Evolutionary conservation across 1,284 basidiomycete species (phyloP), one percentile per base, ranked within the genome.

Genomic region (Irpex lacteus): DNA sequence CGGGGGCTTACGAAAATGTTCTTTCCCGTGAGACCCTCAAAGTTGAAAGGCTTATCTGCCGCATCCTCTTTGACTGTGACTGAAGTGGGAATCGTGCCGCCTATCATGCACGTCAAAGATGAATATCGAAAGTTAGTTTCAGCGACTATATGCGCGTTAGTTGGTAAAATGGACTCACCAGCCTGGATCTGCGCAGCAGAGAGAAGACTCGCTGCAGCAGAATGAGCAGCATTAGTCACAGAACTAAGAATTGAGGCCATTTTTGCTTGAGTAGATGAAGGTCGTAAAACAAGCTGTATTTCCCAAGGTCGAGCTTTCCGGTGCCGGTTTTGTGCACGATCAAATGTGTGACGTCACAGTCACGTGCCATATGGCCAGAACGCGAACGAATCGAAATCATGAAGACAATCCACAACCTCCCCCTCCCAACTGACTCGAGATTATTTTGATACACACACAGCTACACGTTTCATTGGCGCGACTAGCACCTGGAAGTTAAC

Each of bases 1-100:
- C 85, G 64, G 26, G 26, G 15, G 40, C 40, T 44, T 69, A 92
- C 90, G 67, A 94, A 81, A 68, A 93, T 73, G 71, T 88, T 90
- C 78, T 86, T 91, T 49, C 91, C 91, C 13, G 75, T 77, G 58
- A 89, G 76, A 5, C 66, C 63, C 63, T 80, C 77, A 60, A 92
- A 80, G 34, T 80, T 80, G 64, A 82, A 73, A 8, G 81, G 68
- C 62, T 81, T 76, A 64, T 84, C 81, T 1, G 87, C 72, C 55
- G 80, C 78, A 52, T 82, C 82, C 70, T 86, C 80, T 73, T 90
- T 90, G 71, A 91, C 82, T 21, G 83, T 77, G 3, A 81, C 74
- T n/a, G 73, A 66, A 21, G 75, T 61, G 15, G 81, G 82, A 55
- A 75, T 65, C 5, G 67, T 68, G 3, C 68, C 70, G 62, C 71